Evolutionary conservation across 768 basidiomycete genomes (phyloP).

Genomic region (Boletus huronensis): DNA sequence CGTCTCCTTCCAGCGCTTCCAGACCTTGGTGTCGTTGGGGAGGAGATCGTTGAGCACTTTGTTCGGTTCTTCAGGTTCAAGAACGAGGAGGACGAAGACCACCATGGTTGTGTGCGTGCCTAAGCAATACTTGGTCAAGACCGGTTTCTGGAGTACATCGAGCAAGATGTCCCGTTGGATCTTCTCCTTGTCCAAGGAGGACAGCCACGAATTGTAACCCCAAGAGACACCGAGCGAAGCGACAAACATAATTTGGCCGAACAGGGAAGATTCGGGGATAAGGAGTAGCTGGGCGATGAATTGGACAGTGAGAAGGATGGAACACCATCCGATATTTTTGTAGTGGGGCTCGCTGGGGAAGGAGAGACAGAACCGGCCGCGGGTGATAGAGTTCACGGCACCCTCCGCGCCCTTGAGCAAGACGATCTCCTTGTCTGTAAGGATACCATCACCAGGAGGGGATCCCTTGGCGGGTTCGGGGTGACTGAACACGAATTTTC

Average conservation of each 20-base stretch:
- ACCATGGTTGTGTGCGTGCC: slow-evolving; percentile 28
- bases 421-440: slow-evolving; percentile 25
- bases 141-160: slow-evolving; percentile 21
- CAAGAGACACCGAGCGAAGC: slow-evolving; percentile 33
- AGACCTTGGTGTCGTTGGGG: slow-evolving; percentile 30
- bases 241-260: slow-evolving; percentile 37
- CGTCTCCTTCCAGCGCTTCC: slow-evolving; percentile 26
- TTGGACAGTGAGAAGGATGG: slow-evolving; percentile 31
- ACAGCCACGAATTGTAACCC: slow-evolving; percentile 35
- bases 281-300: slow-evolving; percentile 36
- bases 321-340: slow-evolving; percentile 29
- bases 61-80: slow-evolving; percentile 18
- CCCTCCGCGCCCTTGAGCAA: slow-evolving; percentile 29
- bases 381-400: slow-evolving; percentile 32
- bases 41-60: slow-evolving; percentile 23
- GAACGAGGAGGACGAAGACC: slow-evolving; percentile 22
- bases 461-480: slow-evolving; percentile 24
- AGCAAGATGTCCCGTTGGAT: slow-evolving; percentile 27
- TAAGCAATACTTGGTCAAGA: slow-evolving; percentile 22
- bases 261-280: slow-evolving; percentile 30
- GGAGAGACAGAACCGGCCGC: slow-evolving; percentile 29
- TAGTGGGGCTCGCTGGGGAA: slow-evolving; percentile 29
- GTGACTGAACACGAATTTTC: slow-evolving; percentile 26
- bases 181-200: slow-evolving; percentile 36
- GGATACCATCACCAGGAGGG: slow-evolving; percentile 32